phyloP scores from a whole-genome alignment of 2,329 filamentous ascomycete species.

The Pyrenophora seminiperda region DNA sequence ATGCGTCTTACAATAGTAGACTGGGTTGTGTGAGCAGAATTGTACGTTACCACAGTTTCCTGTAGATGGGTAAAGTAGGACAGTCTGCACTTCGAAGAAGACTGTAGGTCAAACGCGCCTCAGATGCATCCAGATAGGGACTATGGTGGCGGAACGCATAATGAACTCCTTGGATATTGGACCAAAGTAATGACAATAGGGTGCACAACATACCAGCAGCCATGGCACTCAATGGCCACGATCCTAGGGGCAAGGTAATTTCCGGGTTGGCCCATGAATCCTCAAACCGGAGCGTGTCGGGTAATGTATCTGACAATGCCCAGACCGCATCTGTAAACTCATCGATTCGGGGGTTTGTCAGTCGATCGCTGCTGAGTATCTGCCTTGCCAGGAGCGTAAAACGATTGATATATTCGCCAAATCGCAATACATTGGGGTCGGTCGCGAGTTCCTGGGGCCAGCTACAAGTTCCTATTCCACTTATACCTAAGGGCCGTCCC shows the following conservation, averaged over 20 bases:
- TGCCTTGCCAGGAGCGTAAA: constrained; percentile 57
- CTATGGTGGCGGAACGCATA: neutral
- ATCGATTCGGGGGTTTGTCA: constrained; percentile 54
- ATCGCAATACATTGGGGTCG: constrained; percentile 51
- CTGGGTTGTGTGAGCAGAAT: constrained; percentile 32
- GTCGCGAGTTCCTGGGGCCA: constrained; percentile 53
- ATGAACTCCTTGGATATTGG: neutral
- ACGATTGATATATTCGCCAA: constrained; percentile 54
- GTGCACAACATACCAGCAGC: constrained; percentile 48
- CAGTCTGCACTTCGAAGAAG: neutral
- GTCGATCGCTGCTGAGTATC: constrained; percentile 51
- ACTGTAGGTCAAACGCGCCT: too few species aligned
- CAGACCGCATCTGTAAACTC: constrained; percentile 54
- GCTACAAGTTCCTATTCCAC: constrained; percentile 56
- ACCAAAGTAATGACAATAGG: neutral
- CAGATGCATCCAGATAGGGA: neutral
- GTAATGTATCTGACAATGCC: constrained; percentile 54
- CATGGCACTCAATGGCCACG: constrained; percentile 54
- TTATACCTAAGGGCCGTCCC: constrained; percentile 56
- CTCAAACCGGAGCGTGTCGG: constrained; percentile 54
- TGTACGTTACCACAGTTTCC: neutral
- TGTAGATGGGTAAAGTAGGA: neutral
- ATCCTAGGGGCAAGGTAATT: constrained; percentile 48
- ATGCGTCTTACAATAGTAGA: constrained; percentile 55
- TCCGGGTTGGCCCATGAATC: constrained; percentile 50